These are phyloP conservation scores for Cryphonectria parasitica DNA, from an alignment of 2,329 filamentous ascomycete species.

Conservation along the genomic window DNA sequence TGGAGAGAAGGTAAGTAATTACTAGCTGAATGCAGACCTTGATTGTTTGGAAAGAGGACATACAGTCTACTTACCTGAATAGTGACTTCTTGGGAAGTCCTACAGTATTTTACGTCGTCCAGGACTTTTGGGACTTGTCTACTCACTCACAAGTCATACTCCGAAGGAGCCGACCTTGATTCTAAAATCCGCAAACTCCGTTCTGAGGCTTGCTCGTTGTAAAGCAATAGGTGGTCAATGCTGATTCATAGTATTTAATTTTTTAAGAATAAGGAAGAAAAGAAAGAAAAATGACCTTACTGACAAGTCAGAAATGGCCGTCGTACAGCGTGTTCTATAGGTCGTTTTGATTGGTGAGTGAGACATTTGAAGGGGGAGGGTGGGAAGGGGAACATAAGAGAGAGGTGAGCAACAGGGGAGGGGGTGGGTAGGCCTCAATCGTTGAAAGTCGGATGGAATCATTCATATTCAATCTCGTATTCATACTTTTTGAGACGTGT, in stretches of 20 bases:
- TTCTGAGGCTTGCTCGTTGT: not conserved
- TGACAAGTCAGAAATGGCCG: not conserved
- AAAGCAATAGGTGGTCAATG: not conserved
- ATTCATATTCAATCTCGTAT: not conserved
- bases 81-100: not conserved
- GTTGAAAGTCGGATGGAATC: not conserved
- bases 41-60: not conserved
- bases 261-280: not conserved
- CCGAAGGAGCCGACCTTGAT: not conserved
- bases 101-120: not conserved
- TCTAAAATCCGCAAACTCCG: constrained; percentile 2
- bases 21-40: not conserved
- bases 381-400: too few species aligned
- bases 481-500: not conserved
- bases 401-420: too few species aligned
- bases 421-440: too few species aligned
- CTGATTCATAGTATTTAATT: not conserved
- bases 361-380: not conserved
- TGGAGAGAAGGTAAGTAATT: not conserved
- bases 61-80: too few species aligned
- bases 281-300: too few species aligned
- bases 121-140: not conserved
- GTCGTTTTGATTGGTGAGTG: not conserved
- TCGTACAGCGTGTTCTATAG: not conserved
- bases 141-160: not conserved